Evolutionary conservation across 2,329 filamentous ascomycete genomes (phyloP).

Genomic region (Colletotrichum sp.): DNA sequence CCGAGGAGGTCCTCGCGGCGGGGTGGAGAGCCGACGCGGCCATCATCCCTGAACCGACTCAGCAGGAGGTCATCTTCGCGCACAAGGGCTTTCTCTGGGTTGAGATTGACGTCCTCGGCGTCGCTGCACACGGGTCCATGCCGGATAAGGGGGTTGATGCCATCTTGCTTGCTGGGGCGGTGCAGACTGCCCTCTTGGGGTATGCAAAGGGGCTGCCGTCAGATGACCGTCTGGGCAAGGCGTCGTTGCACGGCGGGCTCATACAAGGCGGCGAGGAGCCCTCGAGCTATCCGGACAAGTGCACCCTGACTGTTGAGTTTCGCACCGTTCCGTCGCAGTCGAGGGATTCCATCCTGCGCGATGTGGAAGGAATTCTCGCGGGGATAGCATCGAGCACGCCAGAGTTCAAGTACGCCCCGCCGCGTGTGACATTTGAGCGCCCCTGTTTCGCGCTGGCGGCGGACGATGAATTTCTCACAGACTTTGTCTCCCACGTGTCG

Average conservation of each 20-base stretch:
- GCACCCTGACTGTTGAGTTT: constrained; percentile 52
- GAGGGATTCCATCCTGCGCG: constrained; percentile 34
- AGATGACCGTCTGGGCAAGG: constrained; percentile 38
- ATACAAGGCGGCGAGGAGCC: constrained; percentile 56
- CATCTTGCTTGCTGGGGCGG: constrained; percentile 51
- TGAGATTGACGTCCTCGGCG: constrained; percentile 45
- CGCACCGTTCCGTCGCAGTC: constrained; percentile 53
- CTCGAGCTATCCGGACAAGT: constrained; percentile 55
- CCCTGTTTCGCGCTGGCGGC: constrained; percentile 43
- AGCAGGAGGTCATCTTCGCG: constrained; percentile 43
- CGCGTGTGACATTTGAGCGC: constrained; percentile 43
- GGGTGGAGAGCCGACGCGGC: constrained; percentile 60
- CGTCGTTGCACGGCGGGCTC: constrained; percentile 50
- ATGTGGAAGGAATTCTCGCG: constrained; percentile 42
- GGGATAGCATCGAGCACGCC: constrained; percentile 33
- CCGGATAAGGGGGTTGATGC: constrained; percentile 53
- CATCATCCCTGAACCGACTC: constrained; percentile 53
- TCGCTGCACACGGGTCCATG: constrained; percentile 48
- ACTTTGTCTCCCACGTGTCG: background rate
- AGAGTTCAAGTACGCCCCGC: constrained; percentile 44
- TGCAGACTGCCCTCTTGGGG: constrained; percentile 48
- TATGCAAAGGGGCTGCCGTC: constrained; percentile 41
- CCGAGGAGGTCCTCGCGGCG: constrained; percentile 51
- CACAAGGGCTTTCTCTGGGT: constrained; percentile 58
- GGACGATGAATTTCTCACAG: constrained; percentile 20